Percentiles rank a stretch among this genome's conserved stretches.
These are phyloP conservation scores for Dactylonectria macrodidyma DNA, from an alignment of 2,329 filamentous ascomycete genomes.

Conservation along the genomic window DNA sequence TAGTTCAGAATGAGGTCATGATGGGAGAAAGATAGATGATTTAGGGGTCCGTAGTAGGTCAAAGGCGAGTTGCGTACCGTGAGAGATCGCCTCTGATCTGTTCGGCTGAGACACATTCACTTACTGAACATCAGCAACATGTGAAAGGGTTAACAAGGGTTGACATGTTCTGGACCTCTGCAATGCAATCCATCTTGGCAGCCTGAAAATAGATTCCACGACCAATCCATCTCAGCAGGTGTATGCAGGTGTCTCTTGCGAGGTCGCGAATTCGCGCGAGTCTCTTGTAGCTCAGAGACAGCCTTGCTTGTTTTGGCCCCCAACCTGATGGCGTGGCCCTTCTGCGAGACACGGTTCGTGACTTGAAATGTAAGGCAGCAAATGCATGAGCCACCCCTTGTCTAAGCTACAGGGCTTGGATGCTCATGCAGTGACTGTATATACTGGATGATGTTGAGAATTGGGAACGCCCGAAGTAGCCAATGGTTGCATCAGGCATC, in stretches of 20 bases:
- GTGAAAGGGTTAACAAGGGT: background rate
- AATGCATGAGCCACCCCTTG: background rate
- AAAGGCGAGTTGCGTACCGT: background rate
- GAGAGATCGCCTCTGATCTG: background rate
- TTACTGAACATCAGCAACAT: background rate
- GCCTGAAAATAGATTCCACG: background rate
- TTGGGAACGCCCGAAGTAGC: background rate
- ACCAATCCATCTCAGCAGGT: too few species aligned
- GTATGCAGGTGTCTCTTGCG: background rate
- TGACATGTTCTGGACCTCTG: background rate
- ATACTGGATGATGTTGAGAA: background rate
- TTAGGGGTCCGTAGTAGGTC: background rate
- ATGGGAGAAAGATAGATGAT: too few species aligned
- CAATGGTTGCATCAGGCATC: background rate
- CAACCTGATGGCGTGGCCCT: background rate
- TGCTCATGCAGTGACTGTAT: background rate
- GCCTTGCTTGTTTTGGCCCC: slow-evolving; percentile 7
- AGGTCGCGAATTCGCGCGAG: background rate
- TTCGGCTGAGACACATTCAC: background rate
- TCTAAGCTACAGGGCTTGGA: background rate
- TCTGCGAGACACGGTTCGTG: background rate
- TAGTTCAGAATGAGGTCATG: background rate
- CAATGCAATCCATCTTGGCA: slow-evolving; percentile 1
- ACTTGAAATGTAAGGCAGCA: background rate
- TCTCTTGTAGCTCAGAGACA: background rate